Conservation (phyloP, 768 basidiomycete genomes). For the Fistulinella prunicolor region DNA sequence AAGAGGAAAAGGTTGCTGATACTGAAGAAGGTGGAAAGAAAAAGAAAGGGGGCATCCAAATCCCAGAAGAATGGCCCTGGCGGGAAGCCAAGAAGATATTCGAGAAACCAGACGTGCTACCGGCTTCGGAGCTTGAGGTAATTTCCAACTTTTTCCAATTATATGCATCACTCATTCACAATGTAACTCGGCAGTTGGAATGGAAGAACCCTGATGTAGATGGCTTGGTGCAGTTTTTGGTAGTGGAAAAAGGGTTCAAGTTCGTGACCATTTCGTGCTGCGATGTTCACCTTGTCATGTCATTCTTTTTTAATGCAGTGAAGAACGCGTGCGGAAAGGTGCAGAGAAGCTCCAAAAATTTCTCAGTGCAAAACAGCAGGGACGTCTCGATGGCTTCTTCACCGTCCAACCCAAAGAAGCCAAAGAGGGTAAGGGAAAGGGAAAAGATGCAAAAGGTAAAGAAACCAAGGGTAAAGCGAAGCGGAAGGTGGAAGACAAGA, state of each 20-base stretch:
- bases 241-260: slow-evolving; percentile 97
- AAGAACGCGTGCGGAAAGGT: slow-evolving; percentile 94
- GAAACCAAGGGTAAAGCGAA: slow-evolving; percentile 14
- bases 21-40: slow-evolving; percentile 39
- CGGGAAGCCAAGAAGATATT: slow-evolving; percentile 92
- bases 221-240: slow-evolving; percentile 90
- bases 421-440: slow-evolving; percentile 42
- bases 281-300: background rate
- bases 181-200: slow-evolving; percentile 58
- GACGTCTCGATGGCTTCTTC: slow-evolving; percentile 95
- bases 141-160: slow-evolving; percentile 4
- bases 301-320: slow-evolving; percentile 45
- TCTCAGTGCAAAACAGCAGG: slow-evolving; percentile 90
- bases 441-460: slow-evolving; percentile 28
- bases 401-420: slow-evolving; percentile 55
- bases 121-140: slow-evolving; percentile 85
- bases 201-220: slow-evolving; percentile 94
- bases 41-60: slow-evolving; percentile 70
- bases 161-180: background rate
- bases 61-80: slow-evolving; percentile 98
- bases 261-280: slow-evolving; percentile 29
- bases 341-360: slow-evolving; percentile 90
- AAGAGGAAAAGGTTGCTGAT: slow-evolving; percentile 42
- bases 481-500: slow-evolving; percentile 35
- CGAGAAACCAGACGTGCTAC: slow-evolving; percentile 82